Evolutionary conservation across 305 asterid species (phyloP), one percentile per base, ranked within the genome.

Genomic region (Fraxinus xanthoxyloides): DNA sequence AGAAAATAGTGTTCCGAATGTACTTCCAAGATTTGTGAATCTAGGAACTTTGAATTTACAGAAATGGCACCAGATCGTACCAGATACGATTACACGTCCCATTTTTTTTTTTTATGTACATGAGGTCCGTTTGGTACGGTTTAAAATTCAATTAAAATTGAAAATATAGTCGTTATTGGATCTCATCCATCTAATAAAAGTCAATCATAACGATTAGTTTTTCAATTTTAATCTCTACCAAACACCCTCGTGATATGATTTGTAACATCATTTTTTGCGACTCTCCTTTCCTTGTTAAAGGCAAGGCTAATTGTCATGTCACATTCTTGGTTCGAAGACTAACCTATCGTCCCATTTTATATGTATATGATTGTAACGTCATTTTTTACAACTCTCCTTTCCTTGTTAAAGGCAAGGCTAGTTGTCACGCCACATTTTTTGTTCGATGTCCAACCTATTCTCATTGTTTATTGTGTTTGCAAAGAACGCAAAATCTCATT

Each of bases 1-100:
- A 51, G 76, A 65, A 80, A 35, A 77, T 76, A 76, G 63, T 0
- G 83, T 46, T 75, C 70, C 21, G 79, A 54, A 15, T 59, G 51
- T 12, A 32, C 82, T 61, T 59, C 51, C 59, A 67, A 65, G 78
- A 79, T 21, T 30, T 9, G 77, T 15, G 72, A 75, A 76, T 63
- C 32, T 7, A 24, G 32, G 15, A 0, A 24, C 32, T 63, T 9
- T 1, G 34, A 65, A 54, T 54, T 51, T 54, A 54, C 63, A n/a
- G 24, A 54, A 54, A 54, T 54, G 63, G 67, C 63, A 54, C 63
- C 63, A 54, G 24, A 5, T 9, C 7, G 59, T 48, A 48, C 21
- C 15, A 48, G 5, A 15, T 48, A 48, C n/a, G 56, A 46, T 12
- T 46, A 3, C 48, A n/a, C n/a, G n/a, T n/a, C n/a, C n/a, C n/a